Percentiles rank a stretch among this genome's conserved stretches.
These are phyloP conservation scores for Diaporthe sp. DNA, from an alignment of 2,329 filamentous ascomycete genomes.

Conservation along the genomic window DNA sequence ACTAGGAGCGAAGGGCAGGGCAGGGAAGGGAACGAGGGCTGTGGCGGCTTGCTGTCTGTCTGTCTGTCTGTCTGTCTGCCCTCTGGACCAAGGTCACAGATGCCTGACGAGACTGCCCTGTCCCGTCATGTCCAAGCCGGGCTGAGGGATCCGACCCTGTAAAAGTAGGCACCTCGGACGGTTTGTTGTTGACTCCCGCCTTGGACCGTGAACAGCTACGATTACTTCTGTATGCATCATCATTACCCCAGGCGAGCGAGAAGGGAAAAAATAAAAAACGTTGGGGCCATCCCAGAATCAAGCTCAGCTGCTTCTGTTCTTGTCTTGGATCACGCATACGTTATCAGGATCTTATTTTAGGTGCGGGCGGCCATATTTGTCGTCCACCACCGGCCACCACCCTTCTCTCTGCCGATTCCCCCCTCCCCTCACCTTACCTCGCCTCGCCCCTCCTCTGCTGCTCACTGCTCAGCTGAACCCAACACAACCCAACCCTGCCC, in stretches of 20 bases:
- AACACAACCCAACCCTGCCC: slow-evolving; percentile 16
- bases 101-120: slow-evolving; percentile 8
- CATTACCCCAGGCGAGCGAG: background rate
- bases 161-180: background rate
- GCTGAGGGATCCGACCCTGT: slow-evolving; percentile 8
- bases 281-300: slow-evolving; percentile 11
- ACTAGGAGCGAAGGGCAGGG: background rate
- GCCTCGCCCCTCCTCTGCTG: slow-evolving; percentile 13
- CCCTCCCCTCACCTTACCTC: background rate
- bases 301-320: background rate
- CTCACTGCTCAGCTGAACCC: slow-evolving; percentile 24
- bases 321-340: slow-evolving; percentile 31
- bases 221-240: background rate
- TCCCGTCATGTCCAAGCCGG: slow-evolving; percentile 6
- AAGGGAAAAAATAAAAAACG: too few species aligned
- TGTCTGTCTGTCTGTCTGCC: background rate
- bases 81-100: background rate
- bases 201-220: background rate
- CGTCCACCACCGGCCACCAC: slow-evolving; percentile 26
- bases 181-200: background rate
- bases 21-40: background rate
- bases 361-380: slow-evolving; percentile 28
- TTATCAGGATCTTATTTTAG: slow-evolving; percentile 37
- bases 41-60: slow-evolving; percentile 4
- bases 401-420: background rate